These are phyloP conservation scores for Fusarium tuaranense DNA, from an alignment of 2,329 filamentous ascomycete genomes.

Conservation along the genomic window DNA sequence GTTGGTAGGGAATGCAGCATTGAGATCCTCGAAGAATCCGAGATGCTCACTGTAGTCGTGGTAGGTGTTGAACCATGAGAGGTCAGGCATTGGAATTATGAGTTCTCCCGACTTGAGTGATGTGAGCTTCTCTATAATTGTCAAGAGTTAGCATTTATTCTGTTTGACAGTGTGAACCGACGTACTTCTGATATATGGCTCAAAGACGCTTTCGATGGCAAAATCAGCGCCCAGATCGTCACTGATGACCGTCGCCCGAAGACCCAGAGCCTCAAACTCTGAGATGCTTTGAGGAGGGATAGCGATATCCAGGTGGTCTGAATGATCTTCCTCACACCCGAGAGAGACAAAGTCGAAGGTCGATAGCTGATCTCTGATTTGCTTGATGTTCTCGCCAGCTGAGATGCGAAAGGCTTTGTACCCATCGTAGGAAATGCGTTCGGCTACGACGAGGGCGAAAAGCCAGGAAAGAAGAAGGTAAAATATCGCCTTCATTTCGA, in stretches of 20 bases:
- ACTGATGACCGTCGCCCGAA: constrained; percentile 33
- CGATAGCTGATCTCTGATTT: constrained; percentile 36
- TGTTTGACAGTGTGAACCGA: not conserved
- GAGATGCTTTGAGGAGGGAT: constrained; percentile 38
- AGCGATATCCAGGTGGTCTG: constrained; percentile 41
- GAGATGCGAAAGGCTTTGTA: constrained; percentile 41
- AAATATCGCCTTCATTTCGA: too few species aligned
- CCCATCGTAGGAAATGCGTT: constrained; percentile 38
- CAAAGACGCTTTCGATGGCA: constrained; percentile 31
- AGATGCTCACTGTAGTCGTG: constrained; percentile 64
- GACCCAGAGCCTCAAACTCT: constrained; percentile 35
- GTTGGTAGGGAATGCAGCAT: constrained; percentile 54
- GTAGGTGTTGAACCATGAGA: constrained; percentile 64
- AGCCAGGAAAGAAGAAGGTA: not conserved
- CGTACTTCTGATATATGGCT: constrained; percentile 28
- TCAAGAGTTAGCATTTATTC: not conserved
- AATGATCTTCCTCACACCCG: constrained; percentile 26
- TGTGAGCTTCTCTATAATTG: not conserved
- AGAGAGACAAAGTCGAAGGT: constrained; percentile 36
- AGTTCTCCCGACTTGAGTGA: not conserved
- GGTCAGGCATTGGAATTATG: constrained; percentile 10
- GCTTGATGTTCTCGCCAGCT: constrained; percentile 27
- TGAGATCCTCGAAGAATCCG: constrained; percentile 59
- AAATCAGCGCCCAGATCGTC: constrained; percentile 42
- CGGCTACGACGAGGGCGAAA: not conserved